Evolutionary conservation across 1,139 yeast species (phyloP).

Genomic region (Kurtzmaniella quercitrusa): DNA sequence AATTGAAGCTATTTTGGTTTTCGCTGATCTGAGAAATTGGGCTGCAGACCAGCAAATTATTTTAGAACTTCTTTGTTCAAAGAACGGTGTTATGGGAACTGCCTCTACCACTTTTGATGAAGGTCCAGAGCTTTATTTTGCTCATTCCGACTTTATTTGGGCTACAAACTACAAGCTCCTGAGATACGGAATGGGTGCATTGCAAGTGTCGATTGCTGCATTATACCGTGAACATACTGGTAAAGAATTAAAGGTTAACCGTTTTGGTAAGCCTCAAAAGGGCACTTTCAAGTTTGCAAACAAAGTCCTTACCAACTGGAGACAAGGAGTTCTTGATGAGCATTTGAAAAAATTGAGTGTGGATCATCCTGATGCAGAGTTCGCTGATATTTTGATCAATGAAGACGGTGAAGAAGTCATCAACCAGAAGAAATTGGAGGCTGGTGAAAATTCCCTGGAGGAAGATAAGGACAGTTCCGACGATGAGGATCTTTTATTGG

Average conservation of each 20-base stretch:
- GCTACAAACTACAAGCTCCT: slow-evolving; percentile 77
- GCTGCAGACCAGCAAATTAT: slow-evolving; percentile 88
- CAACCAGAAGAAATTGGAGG: slow-evolving; percentile 41
- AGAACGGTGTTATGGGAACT: slow-evolving; percentile 81
- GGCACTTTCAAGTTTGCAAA: slow-evolving; percentile 80
- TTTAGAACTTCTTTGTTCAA: slow-evolving; percentile 67
- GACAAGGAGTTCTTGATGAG: slow-evolving; percentile 71
- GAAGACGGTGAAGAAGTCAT: slow-evolving; percentile 48
- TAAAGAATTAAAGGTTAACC: slow-evolving; percentile 65
- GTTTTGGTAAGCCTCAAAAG: slow-evolving; percentile 83
- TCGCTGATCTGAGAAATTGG: slow-evolving; percentile 85
- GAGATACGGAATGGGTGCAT: slow-evolving; percentile 87
- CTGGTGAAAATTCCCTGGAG: slow-evolving; percentile 30
- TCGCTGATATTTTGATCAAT: slow-evolving; percentile 44
- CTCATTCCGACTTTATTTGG: slow-evolving; percentile 87
- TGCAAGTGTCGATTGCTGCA: slow-evolving; percentile 81
- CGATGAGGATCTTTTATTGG: slow-evolving; percentile 27
- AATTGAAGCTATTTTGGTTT: slow-evolving; percentile 71
- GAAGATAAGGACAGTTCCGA: slow-evolving; percentile 27
- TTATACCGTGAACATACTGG: slow-evolving; percentile 79
- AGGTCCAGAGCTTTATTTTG: slow-evolving; percentile 80
- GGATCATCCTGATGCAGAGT: slow-evolving; percentile 41
- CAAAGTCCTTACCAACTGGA: slow-evolving; percentile 70
- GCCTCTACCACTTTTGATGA: slow-evolving; percentile 62
- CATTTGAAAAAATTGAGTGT: slow-evolving; percentile 56